phyloP scores from a whole-genome alignment of 371 early-diverging fungal genomes.

The Actinomortierella ambigua region DNA sequence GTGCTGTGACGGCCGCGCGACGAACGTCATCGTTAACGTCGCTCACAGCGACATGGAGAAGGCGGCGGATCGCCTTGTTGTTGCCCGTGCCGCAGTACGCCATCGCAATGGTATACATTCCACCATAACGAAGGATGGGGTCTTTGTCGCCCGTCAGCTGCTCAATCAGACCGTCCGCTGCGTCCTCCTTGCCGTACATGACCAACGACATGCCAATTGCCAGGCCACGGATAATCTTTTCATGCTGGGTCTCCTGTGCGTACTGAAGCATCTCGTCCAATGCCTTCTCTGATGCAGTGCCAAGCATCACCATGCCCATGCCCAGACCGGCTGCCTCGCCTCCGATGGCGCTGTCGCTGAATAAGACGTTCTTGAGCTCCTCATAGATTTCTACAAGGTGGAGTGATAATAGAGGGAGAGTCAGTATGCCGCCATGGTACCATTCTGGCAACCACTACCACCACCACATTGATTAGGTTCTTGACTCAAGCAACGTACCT shows the following conservation, averaged over 20 bases:
- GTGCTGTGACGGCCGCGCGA: slow-evolving; percentile 95
- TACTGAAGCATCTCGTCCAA: slow-evolving; percentile 95
- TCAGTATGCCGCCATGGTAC: background rate
- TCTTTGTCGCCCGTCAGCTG: slow-evolving; percentile 90
- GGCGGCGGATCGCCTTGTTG: slow-evolving; percentile 92
- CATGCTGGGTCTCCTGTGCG: slow-evolving; percentile 97
- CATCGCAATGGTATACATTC: slow-evolving; percentile 95
- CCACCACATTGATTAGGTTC: background rate
- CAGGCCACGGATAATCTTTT: slow-evolving; percentile 97
- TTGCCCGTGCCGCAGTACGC: slow-evolving; percentile 98
- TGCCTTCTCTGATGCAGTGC: slow-evolving; percentile 82
- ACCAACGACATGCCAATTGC: slow-evolving; percentile 93
- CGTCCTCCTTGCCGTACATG: slow-evolving; percentile 95
- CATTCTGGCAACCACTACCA: background rate
- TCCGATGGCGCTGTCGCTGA: slow-evolving; percentile 94
- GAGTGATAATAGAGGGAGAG: background rate
- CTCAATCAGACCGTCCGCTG: slow-evolving; percentile 89
- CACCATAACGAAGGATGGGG: slow-evolving; percentile 93
- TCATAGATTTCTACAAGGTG: slow-evolving; percentile 72
- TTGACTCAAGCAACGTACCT: slow-evolving; percentile 42
- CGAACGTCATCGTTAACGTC: slow-evolving; percentile 99
- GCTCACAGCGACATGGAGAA: slow-evolving; percentile 96
- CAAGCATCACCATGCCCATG: slow-evolving; percentile 98
- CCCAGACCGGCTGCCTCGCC: slow-evolving; percentile 98
- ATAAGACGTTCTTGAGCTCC: slow-evolving; percentile 85